Base-by-base conservation (phyloP, 345 rosid genomes). In the Ailanthus altissimus region DNA sequence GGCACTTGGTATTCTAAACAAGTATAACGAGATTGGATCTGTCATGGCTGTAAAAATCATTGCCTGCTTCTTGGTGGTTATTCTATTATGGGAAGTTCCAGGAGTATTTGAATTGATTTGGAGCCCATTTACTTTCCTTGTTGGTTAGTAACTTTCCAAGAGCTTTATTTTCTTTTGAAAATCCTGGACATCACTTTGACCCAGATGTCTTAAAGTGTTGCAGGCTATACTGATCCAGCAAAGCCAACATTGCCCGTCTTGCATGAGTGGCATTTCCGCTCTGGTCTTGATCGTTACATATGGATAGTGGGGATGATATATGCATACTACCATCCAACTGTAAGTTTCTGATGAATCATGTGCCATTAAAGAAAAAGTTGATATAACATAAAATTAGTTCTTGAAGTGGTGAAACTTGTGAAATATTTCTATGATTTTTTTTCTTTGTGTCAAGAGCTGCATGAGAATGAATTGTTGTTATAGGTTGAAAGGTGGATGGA, bases 231-330 rank as follows among this genome's bases (percentile, higher is more conserved):
- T 78, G 97, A 96, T 79, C 99, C 98, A 7, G 93, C 97, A 62
- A 96, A 93, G 75, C 89, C 97, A 66, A 83, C 87, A 64, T 72
- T 84, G 21, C 85, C 97, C 38, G 85, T 76, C 70, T 86, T 96
- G 91, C 98, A 91, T 53, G 99, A 96, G 88, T 96, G 99, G 99
- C 98, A 96, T 85, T 96, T 96, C 77, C 98, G 99, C 65, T 96
- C 99, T 0, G 99, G 99, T 64, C 99, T 96, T 86, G 99, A 96
- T 80, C 97, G 99, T 53, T 96, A 96, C 82, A 93, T 96, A 79
- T 96, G 99, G 99, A 96, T 96, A 73, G 82, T 96, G 72, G 99
- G 99, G 78, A 96, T 96, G 99, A 83, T 93, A 73, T 96, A 93
- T 86, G 99, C 99, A 51, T 96, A 93, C 85, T 96, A 89, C 84